Percentiles rank a stretch among this genome's conserved stretches.
phyloP scores from a whole-genome alignment of 1,284 basidiomycete species.

The Boletus albobrunnescens region DNA sequence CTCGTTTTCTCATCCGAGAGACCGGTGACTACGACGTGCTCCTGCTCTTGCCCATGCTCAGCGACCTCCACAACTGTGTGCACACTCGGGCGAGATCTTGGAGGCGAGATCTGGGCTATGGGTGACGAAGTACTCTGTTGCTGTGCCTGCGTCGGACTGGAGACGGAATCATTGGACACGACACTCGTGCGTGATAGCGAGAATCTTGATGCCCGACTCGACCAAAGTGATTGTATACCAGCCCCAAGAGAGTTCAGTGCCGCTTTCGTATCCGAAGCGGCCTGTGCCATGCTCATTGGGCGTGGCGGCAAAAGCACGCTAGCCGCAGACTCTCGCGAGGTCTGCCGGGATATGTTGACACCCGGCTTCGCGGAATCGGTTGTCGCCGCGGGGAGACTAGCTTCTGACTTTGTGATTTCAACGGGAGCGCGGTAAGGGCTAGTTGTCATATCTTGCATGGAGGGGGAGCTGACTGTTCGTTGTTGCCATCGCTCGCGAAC shows the following conservation, averaged over 20 bases:
- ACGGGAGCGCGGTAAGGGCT: slow-evolving; percentile 35
- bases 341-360: slow-evolving; percentile 31
- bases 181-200: slow-evolving; percentile 32
- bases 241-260: slow-evolving; percentile 49
- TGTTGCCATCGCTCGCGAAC: slow-evolving; percentile 71
- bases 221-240: slow-evolving; percentile 61
- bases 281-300: slow-evolving; percentile 31
- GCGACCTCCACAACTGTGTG: slow-evolving; percentile 26
- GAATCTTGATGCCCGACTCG: slow-evolving; percentile 37
- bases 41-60: slow-evolving; percentile 20
- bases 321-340: slow-evolving; percentile 29
- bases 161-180: slow-evolving; percentile 20
- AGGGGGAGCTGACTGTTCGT: slow-evolving; percentile 39
- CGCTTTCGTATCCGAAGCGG: slow-evolving; percentile 37
- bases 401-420: slow-evolving; percentile 48
- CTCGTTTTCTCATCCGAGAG: slow-evolving; percentile 5
- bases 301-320: slow-evolving; percentile 23
- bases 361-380: slow-evolving; percentile 22
- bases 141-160: slow-evolving; percentile 13
- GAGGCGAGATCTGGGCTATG: slow-evolving; percentile 14
- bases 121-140: slow-evolving; percentile 3
- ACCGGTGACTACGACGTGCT: slow-evolving; percentile 5
- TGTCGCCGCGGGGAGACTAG: slow-evolving; percentile 30
- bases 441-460: slow-evolving; percentile 27
- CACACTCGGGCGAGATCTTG: slow-evolving; percentile 17